Evolutionary conservation across 1,284 basidiomycete species (phyloP).

Genomic region (Termitomyces sp.): DNA sequence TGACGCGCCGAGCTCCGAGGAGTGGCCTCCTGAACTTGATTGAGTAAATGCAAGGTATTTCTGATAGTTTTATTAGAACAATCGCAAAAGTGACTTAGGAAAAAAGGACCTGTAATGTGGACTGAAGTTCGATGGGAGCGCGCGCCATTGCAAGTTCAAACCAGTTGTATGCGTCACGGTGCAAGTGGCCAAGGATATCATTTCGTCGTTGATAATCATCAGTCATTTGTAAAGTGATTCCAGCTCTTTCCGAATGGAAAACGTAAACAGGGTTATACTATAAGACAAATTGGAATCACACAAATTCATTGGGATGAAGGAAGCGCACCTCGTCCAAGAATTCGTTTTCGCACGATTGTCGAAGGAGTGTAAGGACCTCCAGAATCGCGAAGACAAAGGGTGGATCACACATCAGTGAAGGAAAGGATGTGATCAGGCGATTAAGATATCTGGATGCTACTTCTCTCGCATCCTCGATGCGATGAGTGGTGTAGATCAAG

Average conservation of each 20-base stretch:
- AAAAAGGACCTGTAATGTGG: constrained; percentile 74
- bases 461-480: constrained; percentile 76
- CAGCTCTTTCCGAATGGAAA: constrained; percentile 75
- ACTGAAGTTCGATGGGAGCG: constrained; percentile 90
- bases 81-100: neutral
- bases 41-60: constrained; percentile 79
- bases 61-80: constrained; percentile 34
- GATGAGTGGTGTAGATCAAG: constrained; percentile 80
- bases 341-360: constrained; percentile 87
- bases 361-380: constrained; percentile 87
- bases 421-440: constrained; percentile 87
- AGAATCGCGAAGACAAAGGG: constrained; percentile 85
- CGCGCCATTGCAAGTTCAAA: constrained; percentile 81
- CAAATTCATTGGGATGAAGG: neutral
- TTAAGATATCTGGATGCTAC: constrained; percentile 82
- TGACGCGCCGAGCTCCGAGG: constrained; percentile 85
- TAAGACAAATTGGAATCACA: constrained; percentile 4
- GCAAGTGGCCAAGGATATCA: constrained; percentile 75
- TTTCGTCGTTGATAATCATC: constrained; percentile 87
- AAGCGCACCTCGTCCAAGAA: constrained; percentile 78
- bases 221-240: constrained; percentile 75
- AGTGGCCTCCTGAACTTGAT: constrained; percentile 59
- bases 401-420: constrained; percentile 89
- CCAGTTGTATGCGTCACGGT: constrained; percentile 76
- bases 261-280: constrained; percentile 87